Evolutionary conservation across 2,329 filamentous ascomycete species (phyloP).

Genomic region (Colletotrichum sp.): DNA sequence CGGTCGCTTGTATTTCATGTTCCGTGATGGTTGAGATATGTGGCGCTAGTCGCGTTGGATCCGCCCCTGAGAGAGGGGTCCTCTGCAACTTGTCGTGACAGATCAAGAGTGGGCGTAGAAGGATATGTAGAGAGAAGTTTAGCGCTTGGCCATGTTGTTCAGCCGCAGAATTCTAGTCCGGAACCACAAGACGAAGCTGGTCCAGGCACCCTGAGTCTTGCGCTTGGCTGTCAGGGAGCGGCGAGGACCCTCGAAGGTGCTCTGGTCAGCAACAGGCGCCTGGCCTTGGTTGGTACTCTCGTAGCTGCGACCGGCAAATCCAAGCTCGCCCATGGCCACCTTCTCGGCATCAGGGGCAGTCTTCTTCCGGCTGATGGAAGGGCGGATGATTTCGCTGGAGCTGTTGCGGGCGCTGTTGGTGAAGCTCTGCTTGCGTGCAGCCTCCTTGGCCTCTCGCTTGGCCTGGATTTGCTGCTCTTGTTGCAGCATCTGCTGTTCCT

Average conservation of each 20-base stretch:
- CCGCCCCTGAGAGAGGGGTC: background rate
- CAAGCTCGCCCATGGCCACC: slow-evolving; percentile 26
- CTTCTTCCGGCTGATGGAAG: slow-evolving; percentile 31
- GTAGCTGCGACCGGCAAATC: slow-evolving; percentile 52
- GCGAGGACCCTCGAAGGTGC: slow-evolving; percentile 46
- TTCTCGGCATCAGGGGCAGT: slow-evolving; percentile 42
- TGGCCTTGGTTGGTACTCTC: slow-evolving; percentile 41
- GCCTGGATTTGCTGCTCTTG: background rate
- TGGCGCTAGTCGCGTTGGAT: background rate
- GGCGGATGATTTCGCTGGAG: slow-evolving; percentile 33
- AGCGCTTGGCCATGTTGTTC: slow-evolving; percentile 27
- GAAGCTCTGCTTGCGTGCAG: slow-evolving; percentile 44
- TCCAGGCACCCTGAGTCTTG: slow-evolving; percentile 68
- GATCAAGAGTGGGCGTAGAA: background rate
- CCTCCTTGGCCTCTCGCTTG: slow-evolving; percentile 12
- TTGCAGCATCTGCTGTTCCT: slow-evolving; percentile 38
- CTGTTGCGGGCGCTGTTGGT: slow-evolving; percentile 35
- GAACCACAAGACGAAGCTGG: slow-evolving; percentile 68
- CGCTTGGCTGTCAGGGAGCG: slow-evolving; percentile 58
- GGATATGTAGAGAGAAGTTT: background rate
- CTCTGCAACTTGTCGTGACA: background rate
- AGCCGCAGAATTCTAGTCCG: slow-evolving; percentile 59
- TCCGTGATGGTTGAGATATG: background rate
- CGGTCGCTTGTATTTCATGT: background rate
- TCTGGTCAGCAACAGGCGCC: slow-evolving; percentile 43